Evolutionary conservation across 2,329 filamentous ascomycete genomes (phyloP).

Genomic region (Cadophora sp.): DNA sequence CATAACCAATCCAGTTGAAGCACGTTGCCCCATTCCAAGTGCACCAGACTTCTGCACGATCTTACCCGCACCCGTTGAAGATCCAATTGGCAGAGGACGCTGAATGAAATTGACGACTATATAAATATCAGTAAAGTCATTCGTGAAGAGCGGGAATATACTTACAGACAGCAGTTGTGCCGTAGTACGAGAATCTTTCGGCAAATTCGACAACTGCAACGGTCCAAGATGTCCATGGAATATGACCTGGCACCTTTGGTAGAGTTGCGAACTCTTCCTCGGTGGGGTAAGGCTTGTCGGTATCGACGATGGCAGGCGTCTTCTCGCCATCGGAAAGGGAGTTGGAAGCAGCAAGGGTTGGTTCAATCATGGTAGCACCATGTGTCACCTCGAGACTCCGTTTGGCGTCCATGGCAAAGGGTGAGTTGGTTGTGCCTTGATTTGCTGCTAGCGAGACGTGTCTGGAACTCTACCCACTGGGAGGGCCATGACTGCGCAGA

Average conservation of each 20-base stretch:
- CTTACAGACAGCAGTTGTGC: constrained; percentile 65
- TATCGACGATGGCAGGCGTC: constrained; percentile 10
- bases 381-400: constrained; percentile 28
- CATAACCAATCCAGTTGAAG: constrained; percentile 56
- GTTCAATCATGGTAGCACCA: constrained; percentile 24
- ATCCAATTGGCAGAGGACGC: constrained; percentile 51
- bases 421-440: not conserved
- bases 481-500: not conserved
- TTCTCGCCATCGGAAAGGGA: constrained; percentile 22
- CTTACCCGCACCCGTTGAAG: constrained; percentile 52
- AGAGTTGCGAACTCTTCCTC: constrained; percentile 66
- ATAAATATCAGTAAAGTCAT: constrained; percentile 33
- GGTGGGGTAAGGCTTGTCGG: constrained; percentile 52
- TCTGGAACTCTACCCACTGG: not conserved
- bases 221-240: constrained; percentile 46
- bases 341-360: not conserved
- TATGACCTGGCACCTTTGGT: constrained; percentile 62
- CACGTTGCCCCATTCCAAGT: constrained; percentile 55
- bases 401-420: constrained; percentile 24
- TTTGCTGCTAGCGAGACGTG: not conserved
- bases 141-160: constrained; percentile 30
- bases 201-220: constrained; percentile 68
- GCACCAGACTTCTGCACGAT: constrained; percentile 47
- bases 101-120: constrained; percentile 58
- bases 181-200: constrained; percentile 70